Conservation (phyloP, 495 filamentous ascomycete genomes). For the Geopyxis carbonaria region DNA sequence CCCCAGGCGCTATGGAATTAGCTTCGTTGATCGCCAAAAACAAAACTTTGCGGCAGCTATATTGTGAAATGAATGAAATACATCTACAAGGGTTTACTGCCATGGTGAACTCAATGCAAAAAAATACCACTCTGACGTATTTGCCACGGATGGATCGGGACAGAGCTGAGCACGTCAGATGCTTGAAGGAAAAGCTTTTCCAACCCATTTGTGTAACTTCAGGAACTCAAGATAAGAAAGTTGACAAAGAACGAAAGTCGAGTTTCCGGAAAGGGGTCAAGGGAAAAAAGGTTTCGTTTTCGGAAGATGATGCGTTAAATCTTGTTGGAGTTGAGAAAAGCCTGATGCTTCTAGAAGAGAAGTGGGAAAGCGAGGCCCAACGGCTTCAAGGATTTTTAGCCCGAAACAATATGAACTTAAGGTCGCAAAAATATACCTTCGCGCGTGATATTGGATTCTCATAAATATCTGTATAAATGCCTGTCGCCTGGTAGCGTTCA, state of each 20-base stretch:
- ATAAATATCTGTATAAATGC: too few species aligned
- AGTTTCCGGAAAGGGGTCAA: conserved; percentile 6
- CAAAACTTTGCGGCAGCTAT: conserved; percentile 43
- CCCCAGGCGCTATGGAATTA: conserved; percentile 49
- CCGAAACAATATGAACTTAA: conserved; percentile 14
- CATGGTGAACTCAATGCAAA: conserved; percentile 51
- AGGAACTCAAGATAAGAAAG: not conserved
- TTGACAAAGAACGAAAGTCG: not conserved
- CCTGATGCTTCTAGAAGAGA: conserved; percentile 21
- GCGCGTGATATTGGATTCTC: too few species aligned
- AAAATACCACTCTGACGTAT: conserved; percentile 46
- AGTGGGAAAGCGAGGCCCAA: conserved; percentile 23
- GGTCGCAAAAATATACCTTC: not conserved
- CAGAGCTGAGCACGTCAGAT: conserved; percentile 42
- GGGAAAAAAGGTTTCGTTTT: conserved; percentile 16
- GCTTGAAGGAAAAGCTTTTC: conserved; percentile 31
- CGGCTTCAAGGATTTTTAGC: conserved; percentile 13
- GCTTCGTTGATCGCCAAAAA: conserved; percentile 63
- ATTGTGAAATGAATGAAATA: conserved; percentile 67
- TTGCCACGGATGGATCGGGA: conserved; percentile 51
- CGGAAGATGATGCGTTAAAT: conserved; percentile 9
- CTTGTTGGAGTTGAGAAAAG: conserved; percentile 14
- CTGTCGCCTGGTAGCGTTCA: too few species aligned
- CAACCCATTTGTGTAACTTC: conserved; percentile 4
- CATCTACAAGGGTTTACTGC: conserved; percentile 62